These are phyloP conservation scores for Schwanniomyces polymorphus DNA, from an alignment of 805 yeast species.

Conservation along the genomic window DNA sequence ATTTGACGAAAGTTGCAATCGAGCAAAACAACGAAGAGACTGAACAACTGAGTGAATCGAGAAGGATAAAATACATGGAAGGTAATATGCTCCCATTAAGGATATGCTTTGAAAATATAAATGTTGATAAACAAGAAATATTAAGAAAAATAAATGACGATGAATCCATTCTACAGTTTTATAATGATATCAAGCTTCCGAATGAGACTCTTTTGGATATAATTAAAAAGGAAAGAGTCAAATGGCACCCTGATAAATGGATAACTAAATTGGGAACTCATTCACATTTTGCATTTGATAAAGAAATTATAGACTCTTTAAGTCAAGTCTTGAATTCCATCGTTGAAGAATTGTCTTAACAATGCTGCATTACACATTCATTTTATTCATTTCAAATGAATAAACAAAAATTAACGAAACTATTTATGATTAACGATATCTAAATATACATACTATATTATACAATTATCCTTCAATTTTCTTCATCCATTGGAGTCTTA, in stretches of 20 bases:
- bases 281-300: constrained; percentile 16
- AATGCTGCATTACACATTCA: background rate
- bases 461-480: constrained; percentile 3
- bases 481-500: constrained; percentile 11
- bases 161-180: constrained; percentile 25
- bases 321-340: constrained; percentile 32
- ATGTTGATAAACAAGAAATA: constrained; percentile 9
- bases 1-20: constrained; percentile 8
- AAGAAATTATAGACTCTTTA: constrained; percentile 26
- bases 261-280: constrained; percentile 18
- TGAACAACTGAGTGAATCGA: constrained; percentile 3
- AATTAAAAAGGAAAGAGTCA: constrained; percentile 50
- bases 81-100: constrained; percentile 10
- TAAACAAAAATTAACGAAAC: background rate
- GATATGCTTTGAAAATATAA: constrained; percentile 14
- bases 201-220: constrained; percentile 17
- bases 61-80: constrained; percentile 13
- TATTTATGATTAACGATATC: background rate
- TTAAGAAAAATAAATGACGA: constrained; percentile 17
- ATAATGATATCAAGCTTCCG: constrained; percentile 14
- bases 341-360: constrained; percentile 14
- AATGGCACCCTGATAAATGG: constrained; percentile 78
- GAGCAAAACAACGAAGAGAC: constrained; percentile 2
- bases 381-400: background rate
- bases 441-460: constrained; percentile 1